Base-by-base conservation (phyloP, 805 yeast genomes). In the Kodamaea sagamina region DNA sequence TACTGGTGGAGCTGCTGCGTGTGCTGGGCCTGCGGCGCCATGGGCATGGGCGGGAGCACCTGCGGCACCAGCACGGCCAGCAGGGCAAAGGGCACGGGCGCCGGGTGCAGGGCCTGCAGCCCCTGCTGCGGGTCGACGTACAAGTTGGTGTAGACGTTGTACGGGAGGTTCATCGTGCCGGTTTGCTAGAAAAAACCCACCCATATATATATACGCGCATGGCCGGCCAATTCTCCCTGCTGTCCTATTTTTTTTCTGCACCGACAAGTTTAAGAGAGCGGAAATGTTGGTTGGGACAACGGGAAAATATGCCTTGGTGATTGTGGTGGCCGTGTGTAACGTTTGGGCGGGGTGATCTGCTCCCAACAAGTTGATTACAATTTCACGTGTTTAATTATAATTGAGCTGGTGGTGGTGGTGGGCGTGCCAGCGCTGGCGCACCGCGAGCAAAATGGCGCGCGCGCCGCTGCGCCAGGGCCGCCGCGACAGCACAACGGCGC, bases 201-300 rank as follows among this genome's bases (percentile, higher is more conserved):
- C 34, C 18, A 28, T 18, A 36, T 26, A 36, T 27, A 36, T 36
- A 25, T 13, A 29, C 10, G 15, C 17, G 10, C 19, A 29, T 29
- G 15, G 34, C 15, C 34, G 19, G 34, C 15, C 34, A 29, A 29
- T 13, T 13, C 15, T 29, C 34, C 17, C 15, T 15, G 13, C 32
- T 28, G 34, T 29, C 34, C 34, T 13, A 27, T 12, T 15, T 29
- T 29, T 29, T 28, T 29, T 29, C 17, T 29, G 10, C 21, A 27
- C 11, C 12, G 21, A 19, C 41, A 38, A 38, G 35, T 38, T 38
- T 38, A 38, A 38, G 41, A 38, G 41, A 38, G 41, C 34, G 34
- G 34, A 29, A 29, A 29, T 29, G 34, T 29, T 29, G 34, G 34
- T 17, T 13, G 18, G 6, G 10, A 29, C 34, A 29, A 15, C 34